Conservation (phyloP, 805 yeast species). For the Jamesozyma spencerorum region DNA sequence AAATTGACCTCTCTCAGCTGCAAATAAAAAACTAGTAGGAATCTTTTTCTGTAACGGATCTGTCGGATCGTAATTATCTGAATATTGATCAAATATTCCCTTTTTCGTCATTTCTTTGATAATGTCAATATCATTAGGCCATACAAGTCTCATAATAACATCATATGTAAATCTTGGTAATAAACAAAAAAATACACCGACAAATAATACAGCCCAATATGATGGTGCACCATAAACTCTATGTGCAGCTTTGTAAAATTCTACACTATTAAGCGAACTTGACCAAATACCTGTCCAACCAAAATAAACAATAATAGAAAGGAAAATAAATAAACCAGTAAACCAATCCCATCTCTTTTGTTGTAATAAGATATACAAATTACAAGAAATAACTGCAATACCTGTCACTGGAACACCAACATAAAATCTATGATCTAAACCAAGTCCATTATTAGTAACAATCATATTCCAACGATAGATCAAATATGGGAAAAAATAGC, state of each 20-base stretch:
- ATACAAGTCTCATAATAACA: constrained; percentile 39
- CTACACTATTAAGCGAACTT: constrained; percentile 42
- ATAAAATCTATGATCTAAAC: constrained; percentile 63
- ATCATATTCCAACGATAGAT: constrained; percentile 36
- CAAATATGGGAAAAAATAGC: constrained; percentile 68
- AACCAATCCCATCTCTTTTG: constrained; percentile 82
- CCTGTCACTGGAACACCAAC: constrained; percentile 62
- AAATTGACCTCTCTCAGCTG: background rate
- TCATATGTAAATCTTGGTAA: constrained; percentile 62
- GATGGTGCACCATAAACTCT: constrained; percentile 51
- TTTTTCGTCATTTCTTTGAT: constrained; percentile 58
- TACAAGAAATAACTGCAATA: constrained; percentile 60
- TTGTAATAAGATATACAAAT: constrained; percentile 53
- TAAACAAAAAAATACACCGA: constrained; percentile 55
- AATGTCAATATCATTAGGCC: constrained; percentile 67
- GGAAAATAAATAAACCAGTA: constrained; percentile 42
- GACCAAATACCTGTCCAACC: constrained; percentile 84
- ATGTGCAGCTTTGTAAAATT: constrained; percentile 62
- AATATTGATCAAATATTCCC: constrained; percentile 62
- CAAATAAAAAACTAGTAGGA: background rate
- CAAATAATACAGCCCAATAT: constrained; percentile 59
- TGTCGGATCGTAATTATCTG: constrained; percentile 67
- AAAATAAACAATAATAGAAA: constrained; percentile 53
- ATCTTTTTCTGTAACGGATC: constrained; percentile 58
- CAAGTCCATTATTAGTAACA: constrained; percentile 45